phyloP scores from a whole-genome alignment of 2,329 filamentous ascomycete species.

The Calonectria leucothoes region DNA sequence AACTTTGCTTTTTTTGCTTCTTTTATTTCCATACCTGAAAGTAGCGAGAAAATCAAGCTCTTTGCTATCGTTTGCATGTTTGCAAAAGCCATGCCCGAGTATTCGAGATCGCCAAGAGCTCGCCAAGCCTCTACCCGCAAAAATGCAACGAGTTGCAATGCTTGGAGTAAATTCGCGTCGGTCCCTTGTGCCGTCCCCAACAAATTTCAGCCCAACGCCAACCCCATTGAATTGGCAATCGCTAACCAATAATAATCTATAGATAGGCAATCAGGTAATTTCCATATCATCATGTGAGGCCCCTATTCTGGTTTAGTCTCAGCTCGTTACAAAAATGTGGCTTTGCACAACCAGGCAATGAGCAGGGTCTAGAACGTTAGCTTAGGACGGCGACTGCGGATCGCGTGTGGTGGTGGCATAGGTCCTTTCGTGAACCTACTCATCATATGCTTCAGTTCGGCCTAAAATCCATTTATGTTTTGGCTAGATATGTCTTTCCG shows the following conservation, averaged over 20 bases:
- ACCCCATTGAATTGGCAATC: not conserved
- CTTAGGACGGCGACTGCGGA: not conserved
- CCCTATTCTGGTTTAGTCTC: not conserved
- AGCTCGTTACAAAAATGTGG: not conserved
- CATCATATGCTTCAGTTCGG: too few relatives aligned
- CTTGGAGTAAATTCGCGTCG: not conserved
- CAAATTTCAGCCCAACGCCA: not conserved
- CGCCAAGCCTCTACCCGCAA: not conserved
- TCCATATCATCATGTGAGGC: not conserved
- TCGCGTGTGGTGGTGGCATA: not conserved
- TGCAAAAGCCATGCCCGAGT: too few relatives aligned
- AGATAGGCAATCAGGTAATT: not conserved
- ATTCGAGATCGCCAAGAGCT: not conserved
- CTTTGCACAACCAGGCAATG: not conserved
- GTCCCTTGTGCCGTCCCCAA: not conserved
- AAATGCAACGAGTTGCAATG: not conserved
- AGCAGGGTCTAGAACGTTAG: not conserved
- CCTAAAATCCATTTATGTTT: too few relatives aligned
- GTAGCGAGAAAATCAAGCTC: not conserved
- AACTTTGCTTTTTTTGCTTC: too few relatives aligned
- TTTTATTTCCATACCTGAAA: not conserved
- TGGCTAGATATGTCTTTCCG: too few relatives aligned
- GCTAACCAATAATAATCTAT: not conserved
- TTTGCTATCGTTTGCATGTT: not conserved
- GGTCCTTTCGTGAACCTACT: too few relatives aligned